Percentiles rank a stretch among this genome's conserved stretches.
phyloP scores from a whole-genome alignment of 805 yeast genomes.

The Suhomyces sp. region DNA sequence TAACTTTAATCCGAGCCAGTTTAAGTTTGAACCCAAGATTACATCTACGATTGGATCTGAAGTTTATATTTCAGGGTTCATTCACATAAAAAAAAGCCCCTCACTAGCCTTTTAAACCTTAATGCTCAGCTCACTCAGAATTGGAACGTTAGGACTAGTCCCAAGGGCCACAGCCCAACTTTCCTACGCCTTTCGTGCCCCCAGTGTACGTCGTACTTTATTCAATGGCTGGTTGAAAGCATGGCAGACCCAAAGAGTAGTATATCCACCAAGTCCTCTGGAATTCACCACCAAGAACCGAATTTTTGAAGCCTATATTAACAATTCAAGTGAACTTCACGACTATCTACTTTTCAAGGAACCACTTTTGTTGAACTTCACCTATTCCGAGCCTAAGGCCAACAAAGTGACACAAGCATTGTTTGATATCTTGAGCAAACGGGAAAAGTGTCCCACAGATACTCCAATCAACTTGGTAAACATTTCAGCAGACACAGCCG shows the following conservation, averaged over 20 bases:
- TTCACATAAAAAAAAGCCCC: no score
- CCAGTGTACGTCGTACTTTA: constrained; percentile 7
- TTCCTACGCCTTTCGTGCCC: no score
- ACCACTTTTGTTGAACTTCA: constrained; percentile 72
- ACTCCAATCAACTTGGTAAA: constrained; percentile 60
- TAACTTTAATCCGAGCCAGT: no score
- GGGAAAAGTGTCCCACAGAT: constrained; percentile 28
- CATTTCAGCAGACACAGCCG: constrained; percentile 67
- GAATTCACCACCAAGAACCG: constrained; percentile 40
- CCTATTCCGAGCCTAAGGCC: constrained; percentile 62
- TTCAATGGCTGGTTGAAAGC: constrained; percentile 12
- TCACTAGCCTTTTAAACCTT: no score
- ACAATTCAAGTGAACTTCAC: constrained; percentile 59
- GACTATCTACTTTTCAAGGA: constrained; percentile 50
- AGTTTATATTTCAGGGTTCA: no score
- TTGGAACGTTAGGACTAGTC: no score
- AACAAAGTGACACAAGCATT: constrained; percentile 63
- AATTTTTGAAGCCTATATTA: constrained; percentile 42
- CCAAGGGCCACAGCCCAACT: no score
- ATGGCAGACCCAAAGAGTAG: constrained; percentile 20
- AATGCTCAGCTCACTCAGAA: no score
- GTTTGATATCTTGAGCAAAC: constrained; percentile 35
- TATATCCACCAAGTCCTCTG: constrained; percentile 42
- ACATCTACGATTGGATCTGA: no score
- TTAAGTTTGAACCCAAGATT: no score